These are phyloP conservation scores for Neonectria hederae DNA, from an alignment of 2,329 filamentous ascomycete genomes.

Conservation along the genomic window DNA sequence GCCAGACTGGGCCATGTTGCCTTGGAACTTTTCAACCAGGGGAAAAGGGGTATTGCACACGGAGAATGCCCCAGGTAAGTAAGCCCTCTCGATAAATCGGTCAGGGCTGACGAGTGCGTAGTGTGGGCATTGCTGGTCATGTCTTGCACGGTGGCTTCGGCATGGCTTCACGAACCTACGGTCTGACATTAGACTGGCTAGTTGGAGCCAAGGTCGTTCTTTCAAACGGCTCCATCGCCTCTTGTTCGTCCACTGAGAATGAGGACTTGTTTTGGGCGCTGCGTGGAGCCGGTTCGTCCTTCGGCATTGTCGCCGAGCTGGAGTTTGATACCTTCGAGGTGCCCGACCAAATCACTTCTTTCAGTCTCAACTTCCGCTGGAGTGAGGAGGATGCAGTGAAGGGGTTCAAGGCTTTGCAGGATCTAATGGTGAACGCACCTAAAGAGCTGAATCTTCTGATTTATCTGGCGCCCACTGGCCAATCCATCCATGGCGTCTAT, in stretches of 20 bases:
- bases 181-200: conserved; percentile 43
- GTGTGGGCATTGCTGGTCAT: conserved; percentile 43
- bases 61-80: conserved; percentile 62
- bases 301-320: conserved; percentile 43
- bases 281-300: conserved; percentile 44
- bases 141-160: conserved; percentile 44
- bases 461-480: conserved; percentile 21
- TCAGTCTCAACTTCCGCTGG: conserved; percentile 32
- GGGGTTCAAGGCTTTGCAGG: conserved; percentile 39
- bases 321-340: conserved; percentile 41
- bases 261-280: conserved; percentile 44
- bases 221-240: conserved; percentile 36
- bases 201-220: conserved; percentile 42
- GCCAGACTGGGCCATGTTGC: conserved; percentile 60
- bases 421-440: conserved; percentile 31
- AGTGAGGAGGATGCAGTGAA: conserved; percentile 20
- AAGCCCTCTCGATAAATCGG: fast-evolving
- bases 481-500: conserved; percentile 42
- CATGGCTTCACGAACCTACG: conserved; percentile 39
- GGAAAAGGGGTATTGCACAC: conserved; percentile 55
- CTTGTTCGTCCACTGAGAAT: conserved; percentile 33
- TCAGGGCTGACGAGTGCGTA: conserved; percentile 16
- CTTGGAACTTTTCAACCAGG: conserved; percentile 49
- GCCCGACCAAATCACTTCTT: conserved; percentile 26
- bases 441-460: conserved; percentile 44